Percentiles rank a stretch among this genome's conserved stretches.
These are phyloP conservation scores for Xanthoconium separans DNA, from an alignment of 1,284 basidiomycete genomes.

Conservation along the genomic window DNA sequence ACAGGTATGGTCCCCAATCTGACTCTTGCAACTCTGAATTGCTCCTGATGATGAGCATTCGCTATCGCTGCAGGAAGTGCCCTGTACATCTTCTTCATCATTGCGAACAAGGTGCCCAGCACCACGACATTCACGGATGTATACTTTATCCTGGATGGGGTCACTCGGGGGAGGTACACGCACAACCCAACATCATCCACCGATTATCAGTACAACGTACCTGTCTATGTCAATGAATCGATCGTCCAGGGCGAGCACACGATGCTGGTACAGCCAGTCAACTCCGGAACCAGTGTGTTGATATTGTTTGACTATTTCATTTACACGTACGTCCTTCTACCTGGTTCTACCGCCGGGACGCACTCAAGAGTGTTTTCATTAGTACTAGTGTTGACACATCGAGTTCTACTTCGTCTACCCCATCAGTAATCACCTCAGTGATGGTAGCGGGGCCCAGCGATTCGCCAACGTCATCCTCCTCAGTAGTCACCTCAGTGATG, in stretches of 20 bases:
- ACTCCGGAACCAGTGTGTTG: background rate
- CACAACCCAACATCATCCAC: background rate
- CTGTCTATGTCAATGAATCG: constrained; percentile 13
- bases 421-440: no score
- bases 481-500: no score
- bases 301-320: constrained; percentile 19
- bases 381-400: no score
- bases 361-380: no score
- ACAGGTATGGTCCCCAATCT: background rate
- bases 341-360: no score
- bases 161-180: background rate
- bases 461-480: no score
- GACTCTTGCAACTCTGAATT: background rate
- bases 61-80: constrained; percentile 11
- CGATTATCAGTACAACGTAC: constrained; percentile 17
- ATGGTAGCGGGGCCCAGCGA: no score
- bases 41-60: background rate
- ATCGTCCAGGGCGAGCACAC: constrained; percentile 9
- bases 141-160: constrained; percentile 14
- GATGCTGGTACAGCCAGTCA: constrained; percentile 2
- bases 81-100: constrained; percentile 22
- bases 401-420: no score
- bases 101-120: background rate
- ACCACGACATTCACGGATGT: background rate
- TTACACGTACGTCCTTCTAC: constrained; percentile 9